Evolutionary conservation across 345 rosid genomes (phyloP).

Genomic region (Psidium guajava): DNA sequence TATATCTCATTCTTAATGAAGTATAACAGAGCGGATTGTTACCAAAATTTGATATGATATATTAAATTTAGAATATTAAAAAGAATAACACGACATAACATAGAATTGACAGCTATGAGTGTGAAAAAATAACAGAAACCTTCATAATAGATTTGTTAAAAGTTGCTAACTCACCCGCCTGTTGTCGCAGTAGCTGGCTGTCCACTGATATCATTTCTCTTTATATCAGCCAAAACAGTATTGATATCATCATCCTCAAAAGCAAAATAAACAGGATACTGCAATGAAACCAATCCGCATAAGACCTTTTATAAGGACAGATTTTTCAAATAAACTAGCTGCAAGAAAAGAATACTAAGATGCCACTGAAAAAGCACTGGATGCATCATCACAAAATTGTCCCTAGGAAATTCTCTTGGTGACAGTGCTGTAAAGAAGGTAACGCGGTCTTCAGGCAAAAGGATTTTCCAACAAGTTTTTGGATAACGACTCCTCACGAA

Average conservation of each 20-base stretch:
- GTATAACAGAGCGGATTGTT: background rate
- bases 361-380: background rate
- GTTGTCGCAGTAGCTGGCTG: constrained; percentile 94
- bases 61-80: background rate
- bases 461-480: background rate
- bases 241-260: constrained; percentile 83
- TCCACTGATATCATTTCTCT: constrained; percentile 78
- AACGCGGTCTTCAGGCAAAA: background rate
- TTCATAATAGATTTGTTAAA: background rate
- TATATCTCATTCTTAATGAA: background rate
- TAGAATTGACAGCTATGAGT: background rate
- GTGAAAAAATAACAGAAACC: background rate
- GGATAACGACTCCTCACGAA: background rate
- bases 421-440: background rate
- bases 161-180: constrained; percentile 67
- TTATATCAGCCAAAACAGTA: constrained; percentile 67
- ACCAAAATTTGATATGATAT: background rate
- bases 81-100: background rate
- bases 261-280: constrained; percentile 96
- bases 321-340: background rate
- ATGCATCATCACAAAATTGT: background rate
- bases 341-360: background rate
- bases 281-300: constrained; percentile 1
- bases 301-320: background rate
- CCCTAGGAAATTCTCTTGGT: background rate